Evolutionary conservation across 208 protist genomes (phyloP), one percentile per base, ranked within the genome.

Genomic region (Trypanosoma boissoni): DNA sequence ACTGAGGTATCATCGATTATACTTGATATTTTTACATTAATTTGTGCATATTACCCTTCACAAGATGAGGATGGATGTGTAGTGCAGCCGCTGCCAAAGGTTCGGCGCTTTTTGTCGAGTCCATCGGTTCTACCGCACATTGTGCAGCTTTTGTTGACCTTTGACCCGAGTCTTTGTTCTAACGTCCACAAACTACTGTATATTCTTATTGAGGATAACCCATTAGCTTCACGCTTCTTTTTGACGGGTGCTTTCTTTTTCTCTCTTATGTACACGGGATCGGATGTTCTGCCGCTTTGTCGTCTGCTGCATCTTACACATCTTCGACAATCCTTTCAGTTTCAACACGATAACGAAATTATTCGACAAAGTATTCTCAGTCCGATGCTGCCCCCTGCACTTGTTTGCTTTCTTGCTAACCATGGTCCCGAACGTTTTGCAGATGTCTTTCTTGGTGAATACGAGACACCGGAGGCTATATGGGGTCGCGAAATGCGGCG

Each of bases 161-260:
- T 97, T 49, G 93, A 97, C 63, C 82, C 88, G 23, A 56, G 31
- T 52, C 79, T 80, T 53, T 98, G 77, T 79, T 77, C 52, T 18
- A 83, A 91, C 14, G 87, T 94, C 16, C 81, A 95, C 64, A 63
- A 31, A 12, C 73, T 98, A 26, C 75, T 98, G 3, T 82, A 68
- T 36, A 55, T 57, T 26, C 64, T 98, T 43, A 87, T 98, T 72
- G 68, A 86, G 55, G 89, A 97, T 49, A 98, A 97, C 72, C 77
- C 81, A 12, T 29, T 76, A 2, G 66, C 96, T 7, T 68, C 80
- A 3, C 80, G 81, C 6, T 80, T 98, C 43, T 98, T 95, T 68
- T 68, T 94, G 18, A 96, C 95, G 21, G 96, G 96, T 46, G 79
- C 79, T 27, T 98, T 97, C 59, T 97, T 94, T 65, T 98, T 98